phyloP scores from a whole-genome alignment of 495 filamentous ascomycete genomes.

The Acidomyces sp. region DNA sequence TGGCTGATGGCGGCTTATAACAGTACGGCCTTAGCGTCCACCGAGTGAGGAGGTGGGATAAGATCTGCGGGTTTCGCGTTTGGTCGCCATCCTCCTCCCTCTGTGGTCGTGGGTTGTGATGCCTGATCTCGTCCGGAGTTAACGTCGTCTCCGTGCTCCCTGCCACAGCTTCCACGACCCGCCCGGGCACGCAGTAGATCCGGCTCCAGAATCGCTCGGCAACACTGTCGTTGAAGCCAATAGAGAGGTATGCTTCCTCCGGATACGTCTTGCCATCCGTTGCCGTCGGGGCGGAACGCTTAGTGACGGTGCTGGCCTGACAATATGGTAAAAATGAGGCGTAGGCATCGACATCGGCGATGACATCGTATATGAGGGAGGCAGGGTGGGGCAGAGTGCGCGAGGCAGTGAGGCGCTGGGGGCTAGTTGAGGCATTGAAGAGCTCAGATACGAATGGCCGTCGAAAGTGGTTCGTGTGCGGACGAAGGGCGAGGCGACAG shows the following conservation, averaged over 20 bases:
- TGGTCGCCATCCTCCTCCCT: constrained; percentile 19
- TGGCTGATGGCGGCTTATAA: constrained; percentile 25
- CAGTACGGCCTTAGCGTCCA: constrained; percentile 53
- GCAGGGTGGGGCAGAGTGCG: constrained; percentile 71
- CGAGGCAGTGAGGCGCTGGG: constrained; percentile 52
- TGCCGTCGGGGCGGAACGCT: constrained; percentile 34
- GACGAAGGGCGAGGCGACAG: constrained; percentile 3
- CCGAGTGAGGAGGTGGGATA: constrained; percentile 60
- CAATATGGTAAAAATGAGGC: constrained; percentile 76
- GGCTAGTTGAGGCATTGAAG: constrained; percentile 20
- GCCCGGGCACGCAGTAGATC: constrained; percentile 56
- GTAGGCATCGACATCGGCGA: constrained; percentile 77
- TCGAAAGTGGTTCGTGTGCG: constrained; percentile 6
- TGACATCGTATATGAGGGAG: constrained; percentile 57
- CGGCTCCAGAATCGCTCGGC: constrained; percentile 66
- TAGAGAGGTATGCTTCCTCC: constrained; percentile 58
- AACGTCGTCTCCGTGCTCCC: constrained; percentile 42
- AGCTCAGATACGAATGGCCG: constrained; percentile 28
- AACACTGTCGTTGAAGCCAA: constrained; percentile 64
- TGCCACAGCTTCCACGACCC: constrained; percentile 64
- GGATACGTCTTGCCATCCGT: constrained; percentile 43
- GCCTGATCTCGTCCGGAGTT: constrained; percentile 24
- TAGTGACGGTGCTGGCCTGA: constrained; percentile 55
- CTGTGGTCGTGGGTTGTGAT: constrained; percentile 22
- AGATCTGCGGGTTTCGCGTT: constrained; percentile 41